Base-by-base conservation (phyloP, 2,329 filamentous ascomycete genomes). In the Elsinoe perseae region DNA sequence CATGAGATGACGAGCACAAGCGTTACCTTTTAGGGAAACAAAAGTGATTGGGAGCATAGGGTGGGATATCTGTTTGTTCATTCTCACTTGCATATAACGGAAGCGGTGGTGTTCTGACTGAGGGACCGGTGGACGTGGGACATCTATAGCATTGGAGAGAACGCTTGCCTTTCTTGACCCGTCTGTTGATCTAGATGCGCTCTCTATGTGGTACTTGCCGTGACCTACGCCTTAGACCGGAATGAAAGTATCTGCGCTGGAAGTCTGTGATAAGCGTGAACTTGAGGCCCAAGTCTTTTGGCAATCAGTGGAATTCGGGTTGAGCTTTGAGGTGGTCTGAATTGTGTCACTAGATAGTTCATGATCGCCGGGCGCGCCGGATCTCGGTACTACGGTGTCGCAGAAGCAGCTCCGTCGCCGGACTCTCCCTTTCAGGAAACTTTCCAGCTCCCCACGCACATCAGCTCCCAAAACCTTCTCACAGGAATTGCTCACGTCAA, bases 21-120 rank as follows among this genome's bases (percentile, higher is more conserved):
- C 14, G 30, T 52, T 34, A 21, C 48, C 48, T 25, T 38, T 38
- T 12, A 36, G 44, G 48, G 28, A 28, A 52, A 23, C 28, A 52
- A 52, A 52, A 52, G 48, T 52, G 48, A 52, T 52, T 36, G 10
- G 32, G 16, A 52, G 48, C 28, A 14, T n/a, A 50, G 6, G 25
- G 44, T 30, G 25, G 23, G 25, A 18, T 20, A 8, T 14, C 21
- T 32, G 44, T 4, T 14, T 20, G 9, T 32, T 30, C 40, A 10
- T 50, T 50, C 32, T 16, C 10, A 25, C 3, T 38, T 52, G 48
- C 48, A 52, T 52, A 20, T 23, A 25, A 21, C 23, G 40, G 48
- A 52, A 52, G 48, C 48, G 30, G 48, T 23, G 48, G 48, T 36
- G 48, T 52, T 36, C 18, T 18, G 20, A 18, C 21, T 12, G 7